phyloP scores from a whole-genome alignment of 2,329 filamentous ascomycete species.

The Monosporascus cannonballus region DNA sequence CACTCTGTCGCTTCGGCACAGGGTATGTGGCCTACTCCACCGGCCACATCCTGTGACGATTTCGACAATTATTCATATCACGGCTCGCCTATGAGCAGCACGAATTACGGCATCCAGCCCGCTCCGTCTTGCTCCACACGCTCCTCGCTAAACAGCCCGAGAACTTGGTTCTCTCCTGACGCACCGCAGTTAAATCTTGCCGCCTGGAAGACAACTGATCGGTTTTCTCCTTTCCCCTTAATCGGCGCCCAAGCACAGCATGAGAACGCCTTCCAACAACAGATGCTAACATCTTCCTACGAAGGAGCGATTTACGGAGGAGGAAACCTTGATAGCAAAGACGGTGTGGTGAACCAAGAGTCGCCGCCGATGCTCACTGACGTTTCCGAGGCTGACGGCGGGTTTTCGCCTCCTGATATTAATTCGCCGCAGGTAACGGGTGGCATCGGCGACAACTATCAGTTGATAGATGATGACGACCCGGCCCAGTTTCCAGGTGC shows the following conservation, averaged over 20 bases:
- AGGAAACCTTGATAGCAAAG: constrained; percentile 2
- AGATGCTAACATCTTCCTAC: constrained; percentile 5
- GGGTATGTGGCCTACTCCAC: constrained; percentile 30
- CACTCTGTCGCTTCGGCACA: constrained; percentile 18
- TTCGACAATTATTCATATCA: constrained; percentile 31
- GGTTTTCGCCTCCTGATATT: background rate
- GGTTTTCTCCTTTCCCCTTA: constrained; percentile 5
- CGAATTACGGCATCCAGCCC: constrained; percentile 4
- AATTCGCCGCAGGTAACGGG: constrained; percentile 5
- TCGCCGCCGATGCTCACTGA: constrained; percentile 2
- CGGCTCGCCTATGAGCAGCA: constrained; percentile 23
- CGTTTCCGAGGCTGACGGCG: constrained; percentile 3
- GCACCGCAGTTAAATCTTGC: constrained; percentile 10
- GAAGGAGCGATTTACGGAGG: constrained; percentile 1
- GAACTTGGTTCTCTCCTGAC: constrained; percentile 21
- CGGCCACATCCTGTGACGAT: constrained; percentile 28
- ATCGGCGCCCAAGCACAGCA: constrained; percentile 4
- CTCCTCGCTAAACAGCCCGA: constrained; percentile 21
- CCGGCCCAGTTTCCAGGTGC: constrained; percentile 9
- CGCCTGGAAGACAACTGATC: constrained; percentile 7
- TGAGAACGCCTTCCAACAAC: constrained; percentile 7
- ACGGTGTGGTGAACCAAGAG: constrained; percentile 5
- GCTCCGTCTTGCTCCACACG: constrained; percentile 2
- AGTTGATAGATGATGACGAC: constrained; percentile 2
- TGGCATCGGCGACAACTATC: background rate